Base-by-base conservation (phyloP, 805 yeast genomes). In the Isabelozyma heimii region DNA sequence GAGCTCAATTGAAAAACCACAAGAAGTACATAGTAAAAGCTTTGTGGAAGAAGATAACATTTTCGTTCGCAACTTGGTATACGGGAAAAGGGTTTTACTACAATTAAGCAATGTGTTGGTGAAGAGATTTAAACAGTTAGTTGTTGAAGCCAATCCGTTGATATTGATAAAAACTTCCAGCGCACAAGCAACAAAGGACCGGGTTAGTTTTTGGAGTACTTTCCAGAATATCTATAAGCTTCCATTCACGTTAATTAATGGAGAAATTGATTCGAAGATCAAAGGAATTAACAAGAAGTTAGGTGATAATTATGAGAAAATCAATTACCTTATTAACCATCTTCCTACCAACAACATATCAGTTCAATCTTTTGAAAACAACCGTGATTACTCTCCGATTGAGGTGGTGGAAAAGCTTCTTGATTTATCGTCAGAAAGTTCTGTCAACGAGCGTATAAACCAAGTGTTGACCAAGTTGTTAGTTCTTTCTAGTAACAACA, bases 401-500 rank as follows among this genome's bases (percentile, higher is more conserved):
- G 17, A 8, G 40, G 40, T 37, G 17, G 12, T 37, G 17, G 40
- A 37, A 15, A 13, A 10, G 9, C 17, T 37, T 37, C 15, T 37
- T 9, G 40, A 15, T 9, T 37, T 15, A 8, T 9, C 15, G 10
- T 5, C 5, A 8, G 40, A 14, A n/a, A 15, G 20, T 5, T 9
- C 24, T 2, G 49, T 45, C 20, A 51, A 47, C 15, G 27, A 14
- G 20, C 37, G 55, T 24, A 41, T 54, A 5, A 15, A 37, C 15
- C 8, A 27, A 4, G 30, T 47, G 13, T 15, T 39, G 2, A 33
- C 8, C 12, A 17, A 26, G 17, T 27, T 42, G 17, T 5, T 47
- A 10, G 39, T 40, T 5, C 16, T 42, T 8, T 17, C 10, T 30
- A 16, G 16, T 2, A 24, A 33, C 16, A 14, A 10, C 16, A 14